phyloP scores from a whole-genome alignment of 345 rosid species.

The Eucalyptus marginata region DNA sequence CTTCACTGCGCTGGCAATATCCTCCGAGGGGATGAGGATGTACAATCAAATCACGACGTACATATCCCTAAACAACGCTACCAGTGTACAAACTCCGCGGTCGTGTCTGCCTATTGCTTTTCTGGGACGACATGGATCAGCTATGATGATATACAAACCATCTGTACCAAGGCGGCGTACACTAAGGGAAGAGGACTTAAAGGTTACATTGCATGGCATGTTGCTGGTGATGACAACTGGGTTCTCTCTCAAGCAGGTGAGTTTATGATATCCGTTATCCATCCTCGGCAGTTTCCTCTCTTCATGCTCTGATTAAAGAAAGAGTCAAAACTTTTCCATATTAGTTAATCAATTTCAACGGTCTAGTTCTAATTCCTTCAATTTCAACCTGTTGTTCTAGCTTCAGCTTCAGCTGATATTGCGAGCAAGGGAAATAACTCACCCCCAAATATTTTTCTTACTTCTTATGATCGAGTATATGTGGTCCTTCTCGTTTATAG shows the following conservation, averaged over 20 bases:
- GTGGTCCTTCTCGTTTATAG: background rate
- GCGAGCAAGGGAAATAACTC: background rate
- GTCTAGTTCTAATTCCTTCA: background rate
- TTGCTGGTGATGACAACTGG: constrained; percentile 36
- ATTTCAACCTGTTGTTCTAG: background rate
- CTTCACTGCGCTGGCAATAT: constrained; percentile 15
- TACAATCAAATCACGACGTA: constrained; percentile 21
- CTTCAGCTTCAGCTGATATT: background rate
- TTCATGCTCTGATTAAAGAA: background rate
- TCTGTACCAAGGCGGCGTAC: constrained; percentile 29
- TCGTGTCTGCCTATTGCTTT: constrained; percentile 39
- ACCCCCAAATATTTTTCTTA: background rate
- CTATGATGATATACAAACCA: constrained; percentile 32
- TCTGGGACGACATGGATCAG: constrained; percentile 47
- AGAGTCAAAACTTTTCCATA: background rate
- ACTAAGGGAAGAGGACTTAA: constrained; percentile 39
- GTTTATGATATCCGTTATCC: background rate
- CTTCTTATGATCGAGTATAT: background rate
- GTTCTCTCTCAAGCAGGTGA: constrained; percentile 1
- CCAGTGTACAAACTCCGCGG: constrained; percentile 23
- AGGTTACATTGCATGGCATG: constrained; percentile 71
- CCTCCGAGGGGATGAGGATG: constrained; percentile 9
- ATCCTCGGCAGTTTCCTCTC: background rate
- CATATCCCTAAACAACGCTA: constrained; percentile 14
- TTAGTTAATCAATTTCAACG: background rate